Evolutionary conservation across 129 eudicot species (phyloP).

Genomic region (Saposhnikovia divaricata): DNA sequence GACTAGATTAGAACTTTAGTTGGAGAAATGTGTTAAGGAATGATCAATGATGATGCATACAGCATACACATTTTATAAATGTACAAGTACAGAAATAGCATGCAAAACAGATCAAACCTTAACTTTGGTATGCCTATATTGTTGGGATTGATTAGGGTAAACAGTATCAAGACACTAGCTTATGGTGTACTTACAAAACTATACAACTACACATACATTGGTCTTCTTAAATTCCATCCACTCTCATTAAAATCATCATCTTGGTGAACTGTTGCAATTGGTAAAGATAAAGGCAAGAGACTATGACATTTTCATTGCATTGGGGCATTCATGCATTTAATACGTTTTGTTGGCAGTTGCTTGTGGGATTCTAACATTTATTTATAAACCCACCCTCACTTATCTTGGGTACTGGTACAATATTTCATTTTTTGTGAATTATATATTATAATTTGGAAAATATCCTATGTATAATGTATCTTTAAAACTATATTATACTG

Average conservation of each 20-base stretch:
- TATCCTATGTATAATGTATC: too few species aligned
- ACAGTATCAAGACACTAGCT: not conserved
- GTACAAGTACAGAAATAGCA: not conserved
- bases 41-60: too few species aligned
- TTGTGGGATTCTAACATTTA: constrained; percentile 17
- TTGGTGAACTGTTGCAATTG: not conserved
- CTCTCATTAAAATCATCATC: constrained; percentile 12
- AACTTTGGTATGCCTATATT: not conserved
- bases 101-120: constrained; percentile 7
- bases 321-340: constrained; percentile 20
- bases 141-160: not conserved
- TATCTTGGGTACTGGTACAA: not conserved
- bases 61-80: not conserved
- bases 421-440: too few species aligned
- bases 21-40: not conserved
- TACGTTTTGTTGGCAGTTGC: constrained; percentile 29
- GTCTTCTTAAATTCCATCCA: constrained; percentile 12
- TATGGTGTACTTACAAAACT: not conserved
- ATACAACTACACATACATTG: not conserved
- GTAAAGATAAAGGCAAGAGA: not conserved
- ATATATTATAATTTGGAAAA: too few species aligned
- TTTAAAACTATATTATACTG: too few species aligned
- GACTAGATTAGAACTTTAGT: constrained; percentile 4
- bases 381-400: constrained; percentile 18
- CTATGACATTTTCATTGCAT: not conserved